These are phyloP conservation scores for Amaranthus palmeri DNA, from an alignment of 148 eudicot genomes.

Conservation along the genomic window DNA sequence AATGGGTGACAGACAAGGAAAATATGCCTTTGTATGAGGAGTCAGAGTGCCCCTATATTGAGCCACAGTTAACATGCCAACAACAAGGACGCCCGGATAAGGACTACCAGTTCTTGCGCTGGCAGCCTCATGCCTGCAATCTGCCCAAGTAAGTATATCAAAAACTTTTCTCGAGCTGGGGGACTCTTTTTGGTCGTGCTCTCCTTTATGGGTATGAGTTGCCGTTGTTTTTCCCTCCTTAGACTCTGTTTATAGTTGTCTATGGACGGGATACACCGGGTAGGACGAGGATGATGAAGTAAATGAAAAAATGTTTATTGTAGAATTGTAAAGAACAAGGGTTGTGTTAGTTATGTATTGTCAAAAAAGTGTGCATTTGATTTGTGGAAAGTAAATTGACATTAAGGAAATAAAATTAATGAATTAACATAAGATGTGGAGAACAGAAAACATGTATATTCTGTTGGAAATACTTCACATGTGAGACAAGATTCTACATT, in stretches of 20 bases:
- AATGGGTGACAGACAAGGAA: slow-evolving; percentile 67
- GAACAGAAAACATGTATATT: not conserved
- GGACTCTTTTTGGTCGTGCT: too few species aligned
- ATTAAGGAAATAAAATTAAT: too few species aligned
- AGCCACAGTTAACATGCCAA: slow-evolving; percentile 74
- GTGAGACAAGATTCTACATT: too few species aligned
- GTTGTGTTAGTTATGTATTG: not conserved
- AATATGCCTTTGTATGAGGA: slow-evolving; percentile 69
- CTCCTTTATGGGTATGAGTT: too few species aligned
- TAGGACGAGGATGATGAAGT: too few species aligned
- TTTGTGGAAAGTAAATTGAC: not conserved
- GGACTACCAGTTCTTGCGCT: slow-evolving; percentile 72
- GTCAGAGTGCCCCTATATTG: slow-evolving; percentile 78
- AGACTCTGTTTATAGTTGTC: too few species aligned
- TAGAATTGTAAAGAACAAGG: too few species aligned
- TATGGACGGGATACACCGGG: too few species aligned
- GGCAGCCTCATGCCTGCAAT: slow-evolving; percentile 86
- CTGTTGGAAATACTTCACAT: not conserved
- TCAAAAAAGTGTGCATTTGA: not conserved
- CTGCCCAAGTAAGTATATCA: slow-evolving; percentile 67
- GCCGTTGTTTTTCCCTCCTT: too few species aligned
- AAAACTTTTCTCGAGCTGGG: too few species aligned
- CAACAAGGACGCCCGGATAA: slow-evolving; percentile 79
- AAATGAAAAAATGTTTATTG: too few species aligned
- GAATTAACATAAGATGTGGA: not conserved